Base-by-base conservation (phyloP, 192 early-diverging fungal species). In the Chytriomyces confervae region DNA sequence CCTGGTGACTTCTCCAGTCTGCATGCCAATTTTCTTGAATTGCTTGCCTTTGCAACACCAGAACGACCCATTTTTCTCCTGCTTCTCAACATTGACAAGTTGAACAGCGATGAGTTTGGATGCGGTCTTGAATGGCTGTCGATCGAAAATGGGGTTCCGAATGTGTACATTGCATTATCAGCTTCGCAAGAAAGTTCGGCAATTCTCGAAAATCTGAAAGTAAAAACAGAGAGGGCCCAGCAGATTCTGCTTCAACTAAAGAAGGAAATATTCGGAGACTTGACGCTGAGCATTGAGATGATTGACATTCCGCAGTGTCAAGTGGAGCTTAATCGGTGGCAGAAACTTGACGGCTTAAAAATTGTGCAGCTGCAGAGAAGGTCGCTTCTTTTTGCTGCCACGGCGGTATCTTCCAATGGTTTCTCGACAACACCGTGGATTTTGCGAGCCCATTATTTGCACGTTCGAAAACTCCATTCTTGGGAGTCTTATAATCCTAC, bases 241-340 rank as follows among this genome's bases (percentile, higher is more conserved):
- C 10, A 29, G 2, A 44, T 61, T 62, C 43, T 79, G 16, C 23
- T 51, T 5, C 53, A 61, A 68, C 5, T 45, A 10, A 76, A 80
- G 16, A 43, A 49, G 16, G 61, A 65, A 43, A 43, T 77, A 8
- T 77, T 77, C 60, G 18, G 51, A 6, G 77, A 79, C 13, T 43
- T 68, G 7, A 18, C 18, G 23, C 16, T 72, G 16, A 44, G 44
- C 7, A 11, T 66, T 7, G 77, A 79, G 8, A 11, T 36, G n/a
- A 24, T 72, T 16, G 77, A 79, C 27, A 64, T 72, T 62, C 16
- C 61, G 1, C 44, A 61, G 18, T 63, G 60, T 43, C 77, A 79
- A 46, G 61, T 79, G 6, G 77, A 60, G 36, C 53, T 79, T 10
- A 72, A 63, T 50, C 69, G 70, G 18, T 79, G 77, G 77, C 23